Percentiles rank a stretch among this genome's conserved stretches.
These are phyloP conservation scores for Lasiosphaeriaceae sp. DNA, from an alignment of 495 filamentous ascomycete species.

Conservation along the genomic window DNA sequence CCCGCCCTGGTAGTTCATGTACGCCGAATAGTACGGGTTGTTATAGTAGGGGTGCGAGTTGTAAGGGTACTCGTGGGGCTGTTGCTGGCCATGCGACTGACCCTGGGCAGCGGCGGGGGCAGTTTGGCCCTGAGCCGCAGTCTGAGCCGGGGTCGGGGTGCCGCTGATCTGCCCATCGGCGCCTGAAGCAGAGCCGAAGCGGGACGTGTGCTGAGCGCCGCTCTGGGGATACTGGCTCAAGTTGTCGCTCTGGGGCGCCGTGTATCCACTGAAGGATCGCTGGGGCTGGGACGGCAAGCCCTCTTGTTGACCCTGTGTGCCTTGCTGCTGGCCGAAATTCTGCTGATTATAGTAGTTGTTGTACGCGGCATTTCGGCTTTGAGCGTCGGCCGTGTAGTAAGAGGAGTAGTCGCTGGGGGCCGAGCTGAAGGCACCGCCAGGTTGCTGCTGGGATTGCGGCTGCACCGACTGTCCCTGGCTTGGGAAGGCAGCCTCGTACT, in stretches of 20 bases:
- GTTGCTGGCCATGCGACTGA: constrained; percentile 54
- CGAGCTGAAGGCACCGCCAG: constrained; percentile 62
- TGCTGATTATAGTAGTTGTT: constrained; percentile 70
- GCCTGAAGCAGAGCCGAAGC: constrained; percentile 52
- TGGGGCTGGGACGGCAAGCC: constrained; percentile 58
- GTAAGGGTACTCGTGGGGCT: constrained; percentile 64
- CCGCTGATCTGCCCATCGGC: constrained; percentile 76
- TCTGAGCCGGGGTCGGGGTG: constrained; percentile 69
- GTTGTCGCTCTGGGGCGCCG: constrained; percentile 65
- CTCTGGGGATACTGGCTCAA: constrained; percentile 72
- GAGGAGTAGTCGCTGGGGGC: constrained; percentile 77
- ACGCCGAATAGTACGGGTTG: constrained; percentile 73
- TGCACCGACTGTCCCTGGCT: constrained; percentile 59
- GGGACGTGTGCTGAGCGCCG: constrained; percentile 41
- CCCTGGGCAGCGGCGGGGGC: constrained; percentile 58
- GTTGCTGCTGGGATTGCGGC: constrained; percentile 46
- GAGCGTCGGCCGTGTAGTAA: constrained; percentile 82
- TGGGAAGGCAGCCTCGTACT: constrained; percentile 42
- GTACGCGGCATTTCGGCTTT: constrained; percentile 67
- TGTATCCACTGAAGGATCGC: constrained; percentile 70
- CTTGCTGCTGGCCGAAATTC: constrained; percentile 69
- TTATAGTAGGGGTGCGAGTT: constrained; percentile 78
- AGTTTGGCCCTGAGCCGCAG: constrained; percentile 34
- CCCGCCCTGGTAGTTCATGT: constrained; percentile 72
- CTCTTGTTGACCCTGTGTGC: constrained; percentile 65